Conservation (phyloP, 805 yeast genomes). For the Naumovozyma dairenensis region DNA sequence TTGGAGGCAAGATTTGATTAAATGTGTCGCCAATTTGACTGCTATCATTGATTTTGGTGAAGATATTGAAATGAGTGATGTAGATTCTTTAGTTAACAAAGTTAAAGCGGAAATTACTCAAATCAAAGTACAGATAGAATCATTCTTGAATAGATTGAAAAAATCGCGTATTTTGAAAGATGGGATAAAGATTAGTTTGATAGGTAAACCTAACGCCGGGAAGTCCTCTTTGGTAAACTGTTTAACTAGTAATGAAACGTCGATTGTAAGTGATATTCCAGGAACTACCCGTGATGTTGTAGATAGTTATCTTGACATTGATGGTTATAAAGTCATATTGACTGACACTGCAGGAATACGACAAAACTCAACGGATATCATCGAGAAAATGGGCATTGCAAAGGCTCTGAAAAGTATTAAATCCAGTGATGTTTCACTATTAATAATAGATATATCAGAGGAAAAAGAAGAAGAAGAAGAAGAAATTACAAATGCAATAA, state of each 20-base stretch:
- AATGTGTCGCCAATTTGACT: conserved; percentile 63
- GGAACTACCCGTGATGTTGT: conserved; percentile 92
- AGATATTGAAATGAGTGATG: conserved; percentile 73
- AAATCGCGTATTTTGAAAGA: conserved; percentile 53
- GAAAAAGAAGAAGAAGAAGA: too few relatives aligned
- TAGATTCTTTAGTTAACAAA: conserved; percentile 39
- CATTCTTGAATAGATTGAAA: conserved; percentile 36
- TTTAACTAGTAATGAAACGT: conserved; percentile 71
- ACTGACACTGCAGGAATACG: conserved; percentile 95
- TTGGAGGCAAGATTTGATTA: conserved; percentile 63
- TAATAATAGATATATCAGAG: conserved; percentile 37
- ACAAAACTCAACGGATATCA: conserved; percentile 38
- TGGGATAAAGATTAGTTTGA: conserved; percentile 63
- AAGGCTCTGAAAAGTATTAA: conserved; percentile 56
- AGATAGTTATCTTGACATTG: conserved; percentile 69
- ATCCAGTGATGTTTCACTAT: conserved; percentile 58
- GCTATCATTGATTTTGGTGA: conserved; percentile 94
- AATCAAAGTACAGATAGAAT: conserved; percentile 37
- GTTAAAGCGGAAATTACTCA: conserved; percentile 37
- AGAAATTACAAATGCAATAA: conserved; percentile 30
- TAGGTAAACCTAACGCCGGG: conserved; percentile 96
- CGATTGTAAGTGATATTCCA: conserved; percentile 82
- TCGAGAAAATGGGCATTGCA: conserved; percentile 73
- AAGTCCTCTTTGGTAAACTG: conserved; percentile 77
- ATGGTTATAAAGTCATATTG: conserved; percentile 72